These are phyloP conservation scores for Gossypium gossypioides DNA, from an alignment of 441 rosid species.

Conservation along the genomic window DNA sequence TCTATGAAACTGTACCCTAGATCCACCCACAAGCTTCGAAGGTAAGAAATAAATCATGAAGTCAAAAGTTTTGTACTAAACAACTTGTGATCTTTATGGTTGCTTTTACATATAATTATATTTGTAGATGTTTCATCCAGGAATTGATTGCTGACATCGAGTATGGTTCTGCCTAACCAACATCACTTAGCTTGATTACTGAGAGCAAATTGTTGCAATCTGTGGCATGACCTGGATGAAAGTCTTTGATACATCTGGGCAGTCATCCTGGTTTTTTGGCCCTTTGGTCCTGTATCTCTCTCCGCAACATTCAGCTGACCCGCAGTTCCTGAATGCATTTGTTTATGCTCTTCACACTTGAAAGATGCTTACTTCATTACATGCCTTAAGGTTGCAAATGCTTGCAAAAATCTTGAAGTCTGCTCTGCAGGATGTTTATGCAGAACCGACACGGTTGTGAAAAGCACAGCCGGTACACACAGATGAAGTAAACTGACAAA, in stretches of 20 bases:
- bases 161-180: background rate
- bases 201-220: background rate
- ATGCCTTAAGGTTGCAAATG: background rate
- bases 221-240: background rate
- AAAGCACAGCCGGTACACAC: background rate
- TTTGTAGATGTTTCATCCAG: slow-evolving; percentile 13
- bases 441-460: background rate
- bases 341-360: background rate
- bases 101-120: slow-evolving; percentile 4
- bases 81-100: background rate
- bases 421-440: background rate
- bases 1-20: slow-evolving; percentile 12
- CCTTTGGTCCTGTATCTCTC: background rate
- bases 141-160: slow-evolving; percentile 15
- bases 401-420: background rate
- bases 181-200: background rate
- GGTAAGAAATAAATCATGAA: slow-evolving; percentile 17
- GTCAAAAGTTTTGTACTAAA: background rate
- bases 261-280: background rate
- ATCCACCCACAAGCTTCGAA: slow-evolving; percentile 18
- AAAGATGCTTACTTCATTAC: slow-evolving; percentile 12
- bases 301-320: background rate
- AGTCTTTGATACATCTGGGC: background rate
- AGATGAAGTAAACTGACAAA: background rate
- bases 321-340: background rate